A percentile compares a stretch with the other conserved stretches of the same genome.
Evolutionary conservation across 1,284 basidiomycete species (phyloP).

Genomic region (Moesziomyces sp.): DNA sequence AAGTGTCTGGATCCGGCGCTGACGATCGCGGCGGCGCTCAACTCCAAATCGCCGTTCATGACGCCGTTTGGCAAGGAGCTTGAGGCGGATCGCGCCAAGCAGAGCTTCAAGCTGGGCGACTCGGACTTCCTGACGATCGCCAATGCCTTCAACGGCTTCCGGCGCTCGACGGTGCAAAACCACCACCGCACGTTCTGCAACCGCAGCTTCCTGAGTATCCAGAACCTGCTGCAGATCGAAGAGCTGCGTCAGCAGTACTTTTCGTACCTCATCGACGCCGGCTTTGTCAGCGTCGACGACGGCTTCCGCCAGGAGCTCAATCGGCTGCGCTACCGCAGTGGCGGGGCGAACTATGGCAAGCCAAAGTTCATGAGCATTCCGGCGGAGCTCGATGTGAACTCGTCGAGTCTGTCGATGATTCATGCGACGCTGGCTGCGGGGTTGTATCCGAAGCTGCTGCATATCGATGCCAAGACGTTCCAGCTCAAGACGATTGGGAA

Average conservation of each 20-base stretch:
- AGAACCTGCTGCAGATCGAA: conserved; percentile 95
- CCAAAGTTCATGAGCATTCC: conserved; percentile 81
- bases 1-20: conserved; percentile 93
- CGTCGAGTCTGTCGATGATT: conserved; percentile 74
- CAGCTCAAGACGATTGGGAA: conserved; percentile 87
- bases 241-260: conserved; percentile 94
- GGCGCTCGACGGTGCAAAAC: conserved; percentile 78
- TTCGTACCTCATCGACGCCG: conserved; percentile 81
- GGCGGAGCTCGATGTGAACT: conserved; percentile 77
- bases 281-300: conserved; percentile 80
- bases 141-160: conserved; percentile 89
- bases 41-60: conserved; percentile 88
- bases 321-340: conserved; percentile 69
- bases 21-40: conserved; percentile 89
- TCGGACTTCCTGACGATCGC: conserved; percentile 96
- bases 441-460: conserved; percentile 89
- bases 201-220: conserved; percentile 83
- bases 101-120: conserved; percentile 83
- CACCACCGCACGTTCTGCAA: conserved; percentile 76
- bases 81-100: conserved; percentile 87
- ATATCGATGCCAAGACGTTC: conserved; percentile 73
- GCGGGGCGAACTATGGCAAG: conserved; percentile 70
- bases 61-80: conserved; percentile 87
- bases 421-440: conserved; percentile 87
- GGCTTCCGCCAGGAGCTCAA: conserved; percentile 78